Base-by-base conservation (phyloP, 1,139 yeast species). In the Arxiozyma telluris region DNA sequence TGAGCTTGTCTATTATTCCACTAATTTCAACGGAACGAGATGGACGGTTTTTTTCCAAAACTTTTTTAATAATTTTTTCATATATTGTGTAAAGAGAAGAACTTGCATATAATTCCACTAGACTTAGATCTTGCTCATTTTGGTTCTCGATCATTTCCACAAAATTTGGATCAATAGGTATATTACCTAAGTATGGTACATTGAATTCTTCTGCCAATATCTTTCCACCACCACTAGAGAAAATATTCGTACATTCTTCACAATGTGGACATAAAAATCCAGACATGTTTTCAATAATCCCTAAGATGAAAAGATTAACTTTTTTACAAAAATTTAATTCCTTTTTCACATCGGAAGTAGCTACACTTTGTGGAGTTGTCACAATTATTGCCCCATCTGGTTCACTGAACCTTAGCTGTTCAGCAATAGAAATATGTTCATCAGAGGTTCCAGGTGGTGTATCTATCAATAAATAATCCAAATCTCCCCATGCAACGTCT, bases 401-500 rank as follows among this genome's bases (percentile, higher is more conserved):
- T 1, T 81, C 78, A 11, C 86, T 83, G 53, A 81, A 83, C 55
- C 87, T 72, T 51, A 93, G 76, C 67, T 89, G 95, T 68, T 94
- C 98, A 1, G 97, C 98, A 38, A 94, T 85, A 3, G 97, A 91
- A 47, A 94, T 93, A 70, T 94, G 99, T 69, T 94, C 99, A 69
- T 94, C 99, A 0, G 96, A 86, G 0, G 99, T 93, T 0, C 99
- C 99, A 0, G 99, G 99, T 0, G 99, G 99, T 0, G 99, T 93
- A 66, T 94, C 99, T 9, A 94, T 91, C 47, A 94, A 73, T 54
- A 94, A 72, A 66, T 88, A 94, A 68, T 91, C 97, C 50, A 84
- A 68, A 20, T 77, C 78, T 0, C 90, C 96, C 98, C 98, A 94
- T 21, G 81, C 81, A 1, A 93, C 96, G 67, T 93, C 98, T 57